Conservation (phyloP, 2,329 filamentous ascomycete genomes). For the Davidsoniella virescens region DNA sequence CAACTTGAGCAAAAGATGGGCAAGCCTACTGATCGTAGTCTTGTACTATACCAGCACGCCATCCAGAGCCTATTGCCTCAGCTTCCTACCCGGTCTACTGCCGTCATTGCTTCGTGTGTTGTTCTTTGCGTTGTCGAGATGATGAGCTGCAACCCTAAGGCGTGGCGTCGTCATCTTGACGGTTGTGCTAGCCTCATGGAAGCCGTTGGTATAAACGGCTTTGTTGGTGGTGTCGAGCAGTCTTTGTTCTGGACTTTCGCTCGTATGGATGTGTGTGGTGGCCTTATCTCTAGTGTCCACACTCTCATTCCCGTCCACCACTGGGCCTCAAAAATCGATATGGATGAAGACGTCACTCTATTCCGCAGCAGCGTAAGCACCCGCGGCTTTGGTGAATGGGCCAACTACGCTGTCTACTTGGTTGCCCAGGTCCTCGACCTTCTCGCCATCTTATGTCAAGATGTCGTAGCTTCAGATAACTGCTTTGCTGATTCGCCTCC, state of each 20-base stretch:
- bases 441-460: conserved; percentile 17
- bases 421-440: conserved; percentile 28
- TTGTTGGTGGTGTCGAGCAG: conserved; percentile 31
- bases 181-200: conserved; percentile 35
- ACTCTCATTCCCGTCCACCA: conserved; percentile 31
- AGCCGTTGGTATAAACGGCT: conserved; percentile 33
- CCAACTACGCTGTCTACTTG: conserved; percentile 34
- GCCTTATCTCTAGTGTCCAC: conserved; percentile 32
- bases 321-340: conserved; percentile 25
- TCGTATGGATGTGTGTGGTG: conserved; percentile 38
- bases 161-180: conserved; percentile 35
- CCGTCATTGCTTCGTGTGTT: conserved; percentile 36
- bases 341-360: conserved; percentile 20
- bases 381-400: conserved; percentile 28
- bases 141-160: conserved; percentile 31
- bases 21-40: conserved; percentile 19
- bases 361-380: conserved; percentile 19
- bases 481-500: conserved; percentile 9
- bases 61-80: conserved; percentile 32
- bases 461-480: conserved; percentile 5
- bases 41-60: conserved; percentile 33
- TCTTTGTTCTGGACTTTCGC: conserved; percentile 40
- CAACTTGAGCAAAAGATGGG: conserved; percentile 29
- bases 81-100: conserved; percentile 29
- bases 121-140: conserved; percentile 39